These are phyloP conservation scores for Protostelium mycophagum DNA, from an alignment of 78 protist genomes.

Conservation along the genomic window DNA sequence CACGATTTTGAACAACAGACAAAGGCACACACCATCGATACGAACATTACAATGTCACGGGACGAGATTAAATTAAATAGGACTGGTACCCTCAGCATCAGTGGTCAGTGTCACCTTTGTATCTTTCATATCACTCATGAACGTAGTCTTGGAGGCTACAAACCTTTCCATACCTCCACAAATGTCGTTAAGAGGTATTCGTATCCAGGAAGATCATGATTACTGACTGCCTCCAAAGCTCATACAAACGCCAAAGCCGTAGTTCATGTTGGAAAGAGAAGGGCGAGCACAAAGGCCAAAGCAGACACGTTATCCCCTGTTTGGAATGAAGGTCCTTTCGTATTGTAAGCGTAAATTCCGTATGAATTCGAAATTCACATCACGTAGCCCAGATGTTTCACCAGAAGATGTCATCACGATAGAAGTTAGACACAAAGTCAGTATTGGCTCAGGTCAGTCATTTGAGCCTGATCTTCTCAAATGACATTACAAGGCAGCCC, in stretches of 20 bases:
- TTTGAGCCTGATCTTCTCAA: background rate
- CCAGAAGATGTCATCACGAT: background rate
- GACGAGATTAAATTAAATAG: no score
- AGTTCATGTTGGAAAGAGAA: background rate
- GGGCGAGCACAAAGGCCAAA: background rate
- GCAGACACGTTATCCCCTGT: background rate
- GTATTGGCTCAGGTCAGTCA: background rate
- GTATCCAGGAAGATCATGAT: background rate
- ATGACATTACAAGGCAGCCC: background rate
- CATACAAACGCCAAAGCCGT: background rate
- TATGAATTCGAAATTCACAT: background rate
- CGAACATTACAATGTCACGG: no score
- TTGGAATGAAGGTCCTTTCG: background rate
- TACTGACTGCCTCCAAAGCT: background rate
- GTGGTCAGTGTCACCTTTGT: no score
- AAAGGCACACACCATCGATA: no score
- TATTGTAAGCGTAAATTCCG: background rate
- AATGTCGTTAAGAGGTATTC: background rate
- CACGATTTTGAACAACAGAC: no score
- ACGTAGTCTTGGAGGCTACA: background rate
- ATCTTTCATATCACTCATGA: no score
- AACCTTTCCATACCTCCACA: background rate
- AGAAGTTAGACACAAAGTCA: background rate
- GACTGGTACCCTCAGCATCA: no score
- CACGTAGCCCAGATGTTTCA: background rate